Conservation (phyloP, 257 asterid genomes). For the Rhazya stricta region DNA sequence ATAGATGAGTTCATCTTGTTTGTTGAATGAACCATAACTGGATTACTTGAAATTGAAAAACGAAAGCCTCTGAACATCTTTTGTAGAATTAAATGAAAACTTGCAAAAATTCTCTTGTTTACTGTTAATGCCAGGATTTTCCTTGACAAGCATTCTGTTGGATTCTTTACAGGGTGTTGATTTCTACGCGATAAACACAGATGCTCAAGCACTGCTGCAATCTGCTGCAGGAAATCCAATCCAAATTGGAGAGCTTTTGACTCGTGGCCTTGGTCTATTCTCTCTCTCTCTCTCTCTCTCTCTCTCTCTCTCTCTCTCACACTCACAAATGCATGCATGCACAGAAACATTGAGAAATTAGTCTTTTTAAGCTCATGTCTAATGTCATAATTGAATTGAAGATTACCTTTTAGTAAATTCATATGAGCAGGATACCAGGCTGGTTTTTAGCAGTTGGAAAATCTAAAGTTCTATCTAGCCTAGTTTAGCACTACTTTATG, state of each 20-base stretch:
- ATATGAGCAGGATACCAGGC: neutral
- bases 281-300: constrained; percentile 18
- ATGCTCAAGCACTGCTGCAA: constrained; percentile 85
- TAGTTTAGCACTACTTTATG: neutral
- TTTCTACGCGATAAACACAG: constrained; percentile 92
- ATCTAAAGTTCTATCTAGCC: neutral
- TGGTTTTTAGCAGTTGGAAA: neutral
- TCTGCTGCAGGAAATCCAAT: constrained; percentile 86
- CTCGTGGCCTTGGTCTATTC: constrained; percentile 90
- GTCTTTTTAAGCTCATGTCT: neutral
- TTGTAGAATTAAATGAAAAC: neutral
- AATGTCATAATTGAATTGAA: neutral
- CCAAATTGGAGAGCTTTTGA: constrained; percentile 97
- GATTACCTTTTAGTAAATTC: neutral
- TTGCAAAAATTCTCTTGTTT: neutral
- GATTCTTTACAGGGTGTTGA: constrained; percentile 74
- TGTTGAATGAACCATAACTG: constrained; percentile 2
- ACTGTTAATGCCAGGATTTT: neutral
- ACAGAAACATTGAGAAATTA: neutral
- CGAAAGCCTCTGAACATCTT: neutral
- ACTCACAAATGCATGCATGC: neutral
- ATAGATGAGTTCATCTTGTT: neutral
- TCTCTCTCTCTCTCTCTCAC: constrained; percentile 17
- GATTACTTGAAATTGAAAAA: neutral
- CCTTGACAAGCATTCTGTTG: constrained; percentile 15